phyloP scores from a whole-genome alignment of 1,284 basidiomycete genomes.

The Marasmius tenuissimus region DNA sequence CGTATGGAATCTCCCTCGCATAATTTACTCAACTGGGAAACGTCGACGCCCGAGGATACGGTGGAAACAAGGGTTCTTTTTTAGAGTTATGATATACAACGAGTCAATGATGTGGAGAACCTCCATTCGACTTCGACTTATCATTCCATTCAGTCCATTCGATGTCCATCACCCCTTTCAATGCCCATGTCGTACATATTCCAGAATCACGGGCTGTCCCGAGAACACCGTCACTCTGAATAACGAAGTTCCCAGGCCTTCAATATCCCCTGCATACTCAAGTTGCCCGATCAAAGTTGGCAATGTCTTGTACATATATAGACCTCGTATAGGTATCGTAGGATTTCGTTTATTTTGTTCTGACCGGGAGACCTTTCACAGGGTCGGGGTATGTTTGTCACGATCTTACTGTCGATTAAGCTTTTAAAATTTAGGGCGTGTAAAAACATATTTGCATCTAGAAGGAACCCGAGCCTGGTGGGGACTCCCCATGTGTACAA shows the following conservation, averaged over 20 bases:
- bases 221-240: not conserved
- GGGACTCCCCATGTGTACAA: not conserved
- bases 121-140: not conserved
- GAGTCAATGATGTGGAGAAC: slow-evolving; percentile 4
- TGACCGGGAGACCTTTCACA: not conserved
- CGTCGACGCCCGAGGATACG: too few species aligned
- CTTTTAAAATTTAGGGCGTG: slow-evolving; percentile 29
- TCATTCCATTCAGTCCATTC: not conserved
- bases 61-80: slow-evolving; percentile 3
- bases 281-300: slow-evolving; percentile 3
- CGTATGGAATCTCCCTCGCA: too few species aligned
- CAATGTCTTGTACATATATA: not conserved
- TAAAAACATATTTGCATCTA: not conserved
- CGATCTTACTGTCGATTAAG: slow-evolving; percentile 18
- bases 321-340: not conserved
- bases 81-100: slow-evolving; percentile 10
- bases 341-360: not conserved
- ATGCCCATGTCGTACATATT: not conserved
- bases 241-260: slow-evolving; percentile 1
- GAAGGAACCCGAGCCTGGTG: not conserved
- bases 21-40: too few species aligned
- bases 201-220: not conserved
- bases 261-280: not conserved
- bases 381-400: slow-evolving; percentile 1
- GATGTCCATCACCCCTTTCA: slow-evolving; percentile 1